Evolutionary conservation across 2,329 filamentous ascomycete genomes (phyloP).

Genomic region (Trichoderma simmonsii): DNA sequence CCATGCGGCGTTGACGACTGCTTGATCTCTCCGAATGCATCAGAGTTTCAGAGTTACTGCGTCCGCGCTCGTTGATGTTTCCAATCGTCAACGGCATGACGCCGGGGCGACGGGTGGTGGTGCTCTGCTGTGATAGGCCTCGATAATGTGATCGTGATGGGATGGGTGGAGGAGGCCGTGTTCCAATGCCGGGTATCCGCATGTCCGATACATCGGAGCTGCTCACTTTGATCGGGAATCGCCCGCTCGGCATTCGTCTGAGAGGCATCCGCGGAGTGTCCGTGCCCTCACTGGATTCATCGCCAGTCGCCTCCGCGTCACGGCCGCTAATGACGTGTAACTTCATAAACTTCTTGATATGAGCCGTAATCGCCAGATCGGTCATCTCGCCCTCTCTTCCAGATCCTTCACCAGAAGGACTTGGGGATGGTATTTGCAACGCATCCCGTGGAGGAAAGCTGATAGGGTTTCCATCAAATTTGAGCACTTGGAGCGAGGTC

Average conservation of each 20-base stretch:
- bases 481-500: conserved; percentile 82
- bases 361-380: conserved; percentile 56
- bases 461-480: conserved; percentile 84
- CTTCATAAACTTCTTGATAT: conserved; percentile 60
- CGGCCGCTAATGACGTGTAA: conserved; percentile 51
- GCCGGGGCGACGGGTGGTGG: conserved; percentile 63
- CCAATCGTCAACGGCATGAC: conserved; percentile 69
- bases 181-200: conserved; percentile 61
- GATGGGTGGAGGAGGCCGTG: conserved; percentile 73
- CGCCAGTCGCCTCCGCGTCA: conserved; percentile 55
- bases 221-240: conserved; percentile 70
- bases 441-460: conserved; percentile 72
- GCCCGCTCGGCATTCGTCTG: conserved; percentile 60
- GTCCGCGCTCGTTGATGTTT: conserved; percentile 64
- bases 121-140: conserved; percentile 66
- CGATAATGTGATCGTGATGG: conserved; percentile 76
- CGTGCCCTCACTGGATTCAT: conserved; percentile 67
- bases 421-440: conserved; percentile 56
- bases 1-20: conserved; percentile 61
- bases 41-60: conserved; percentile 63
- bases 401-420: conserved; percentile 53
- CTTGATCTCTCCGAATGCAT: conserved; percentile 52
- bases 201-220: conserved; percentile 65
- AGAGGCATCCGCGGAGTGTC: conserved; percentile 74
- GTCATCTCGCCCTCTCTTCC: conserved; percentile 60